These are phyloP conservation scores for Cadophora sp. DNA, from an alignment of 2,329 filamentous ascomycete species.

Conservation along the genomic window DNA sequence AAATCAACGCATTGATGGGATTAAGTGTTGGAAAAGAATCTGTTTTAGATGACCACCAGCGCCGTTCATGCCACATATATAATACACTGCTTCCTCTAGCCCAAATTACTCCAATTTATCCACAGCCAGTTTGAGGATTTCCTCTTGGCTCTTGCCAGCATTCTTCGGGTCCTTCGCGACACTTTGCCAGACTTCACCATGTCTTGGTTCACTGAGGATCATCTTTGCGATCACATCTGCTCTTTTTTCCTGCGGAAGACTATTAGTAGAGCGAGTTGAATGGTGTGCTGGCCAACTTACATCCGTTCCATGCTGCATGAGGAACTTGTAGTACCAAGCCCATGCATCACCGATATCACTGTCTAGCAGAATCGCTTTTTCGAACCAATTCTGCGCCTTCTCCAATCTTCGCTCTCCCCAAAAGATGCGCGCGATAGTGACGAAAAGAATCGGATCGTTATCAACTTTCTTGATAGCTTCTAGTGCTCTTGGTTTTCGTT, in stretches of 20 bases:
- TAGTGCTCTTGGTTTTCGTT: slow-evolving; percentile 87
- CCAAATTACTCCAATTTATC: slow-evolving; percentile 45
- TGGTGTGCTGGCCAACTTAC: slow-evolving; percentile 45
- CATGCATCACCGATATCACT: slow-evolving; percentile 89
- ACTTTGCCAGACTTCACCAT: slow-evolving; percentile 91
- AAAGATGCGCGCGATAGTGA: slow-evolving; percentile 93
- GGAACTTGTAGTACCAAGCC: slow-evolving; percentile 98
- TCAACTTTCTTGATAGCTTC: slow-evolving; percentile 98
- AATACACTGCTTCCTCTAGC: slow-evolving; percentile 5
- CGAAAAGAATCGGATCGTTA: slow-evolving; percentile 86
- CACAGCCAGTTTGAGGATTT: slow-evolving; percentile 82
- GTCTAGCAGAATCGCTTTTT: slow-evolving; percentile 90
- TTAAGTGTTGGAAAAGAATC: neutral
- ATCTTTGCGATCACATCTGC: slow-evolving; percentile 84
- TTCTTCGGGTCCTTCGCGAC: slow-evolving; percentile 88
- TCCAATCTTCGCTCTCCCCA: slow-evolving; percentile 93
- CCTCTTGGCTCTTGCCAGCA: slow-evolving; percentile 75
- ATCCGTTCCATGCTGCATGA: slow-evolving; percentile 89
- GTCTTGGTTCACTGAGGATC: slow-evolving; percentile 81
- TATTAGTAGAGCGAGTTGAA: slow-evolving; percentile 22
- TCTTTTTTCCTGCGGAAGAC: slow-evolving; percentile 72
- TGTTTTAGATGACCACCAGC: neutral
- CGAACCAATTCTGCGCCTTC: slow-evolving; percentile 96
- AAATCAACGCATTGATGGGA: neutral
- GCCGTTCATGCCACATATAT: slow-evolving; percentile 12